Evolutionary conservation across 2,329 filamentous ascomycete species (phyloP), one percentile per base, ranked within the genome.

Genomic region (Fusarium poae): DNA sequence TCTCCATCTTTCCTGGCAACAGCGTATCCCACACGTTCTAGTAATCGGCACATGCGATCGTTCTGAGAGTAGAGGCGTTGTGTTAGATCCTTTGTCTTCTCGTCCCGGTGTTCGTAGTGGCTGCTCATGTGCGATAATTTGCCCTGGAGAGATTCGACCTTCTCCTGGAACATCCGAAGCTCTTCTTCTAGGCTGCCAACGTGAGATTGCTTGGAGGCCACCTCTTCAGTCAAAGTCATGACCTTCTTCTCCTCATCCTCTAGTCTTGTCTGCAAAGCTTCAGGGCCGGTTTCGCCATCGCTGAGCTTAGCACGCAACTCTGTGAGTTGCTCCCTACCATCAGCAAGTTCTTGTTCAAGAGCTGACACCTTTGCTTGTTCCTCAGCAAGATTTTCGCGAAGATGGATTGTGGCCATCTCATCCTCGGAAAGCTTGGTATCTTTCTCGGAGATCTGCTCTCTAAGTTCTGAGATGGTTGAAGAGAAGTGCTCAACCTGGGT

Each of bases 11-110:
- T 89, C 34, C 93, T 89, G 4, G 89, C 88, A 18, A 98, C 86
- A 1, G 91, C 89, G 76, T 96, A 97, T 15, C 95, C 95, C 6
- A 98, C 85, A 30, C 93, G 88, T 76, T 98, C 94, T 1, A 99
- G 84, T 48, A 99, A 88, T 52, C 91, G 89, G 62, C 88, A 87
- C n/a, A 97, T 84, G 25, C 93, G 90, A 71, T 97, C 92, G 66
- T 96, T 94, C 65, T 97, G 92, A 2, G 89, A 86, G 77, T 93
- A 97, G 6, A 97, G 84, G 57, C 90, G 89, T 74, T 94, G 91
- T 2, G 94, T 97, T 15, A 98, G 83, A 67, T 97, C 93, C 76
- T 92, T 93, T 7, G 93, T 90, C 66, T 90, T 90, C 53, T 85
- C 83, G 40, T 91, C 91, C 45, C 93, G 91, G 45, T 88, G 85